These are phyloP conservation scores for Penicillium palitans DNA, from an alignment of 2,329 filamentous ascomycete genomes.

Conservation along the genomic window DNA sequence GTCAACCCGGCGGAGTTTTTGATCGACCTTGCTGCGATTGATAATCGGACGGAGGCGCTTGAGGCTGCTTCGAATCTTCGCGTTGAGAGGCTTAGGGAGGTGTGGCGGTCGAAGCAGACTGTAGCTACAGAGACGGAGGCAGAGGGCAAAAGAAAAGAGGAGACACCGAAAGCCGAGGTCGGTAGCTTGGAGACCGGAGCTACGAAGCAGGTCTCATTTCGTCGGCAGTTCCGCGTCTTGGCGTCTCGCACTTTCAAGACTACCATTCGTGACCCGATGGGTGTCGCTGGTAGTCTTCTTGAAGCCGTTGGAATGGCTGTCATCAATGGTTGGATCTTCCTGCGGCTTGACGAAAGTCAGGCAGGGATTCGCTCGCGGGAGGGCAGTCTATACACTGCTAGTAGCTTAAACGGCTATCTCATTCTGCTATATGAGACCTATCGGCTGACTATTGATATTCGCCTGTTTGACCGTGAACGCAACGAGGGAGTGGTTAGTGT, in stretches of 20 bases:
- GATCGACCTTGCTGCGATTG: conserved; percentile 72
- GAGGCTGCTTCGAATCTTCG: conserved; percentile 61
- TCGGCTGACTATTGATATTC: conserved; percentile 71
- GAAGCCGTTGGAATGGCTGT: conserved; percentile 71
- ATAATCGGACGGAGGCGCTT: conserved; percentile 67
- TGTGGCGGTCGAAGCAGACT: conserved; percentile 51
- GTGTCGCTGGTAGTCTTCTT: conserved; percentile 67
- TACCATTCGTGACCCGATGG: conserved; percentile 74
- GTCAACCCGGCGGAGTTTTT: conserved; percentile 77
- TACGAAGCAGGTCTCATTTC: conserved; percentile 55
- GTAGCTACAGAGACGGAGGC: neutral
- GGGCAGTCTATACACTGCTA: conserved; percentile 70
- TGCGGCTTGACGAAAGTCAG: conserved; percentile 63
- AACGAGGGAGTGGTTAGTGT: conserved; percentile 71
- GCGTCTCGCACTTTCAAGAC: conserved; percentile 69
- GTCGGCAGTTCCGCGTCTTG: conserved; percentile 64
- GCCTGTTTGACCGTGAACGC: conserved; percentile 72
- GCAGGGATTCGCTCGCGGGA: conserved; percentile 72
- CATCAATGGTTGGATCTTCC: conserved; percentile 72
- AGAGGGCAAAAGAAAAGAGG: conserved; percentile 9
- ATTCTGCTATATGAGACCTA: conserved; percentile 76
- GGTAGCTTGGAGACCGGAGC: conserved; percentile 7
- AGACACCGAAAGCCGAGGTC: neutral
- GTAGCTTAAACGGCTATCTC: conserved; percentile 72
- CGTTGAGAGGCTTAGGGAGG: conserved; percentile 60